These are phyloP conservation scores for Boletus sp. DNA, from an alignment of 768 basidiomycete genomes.

Conservation along the genomic window DNA sequence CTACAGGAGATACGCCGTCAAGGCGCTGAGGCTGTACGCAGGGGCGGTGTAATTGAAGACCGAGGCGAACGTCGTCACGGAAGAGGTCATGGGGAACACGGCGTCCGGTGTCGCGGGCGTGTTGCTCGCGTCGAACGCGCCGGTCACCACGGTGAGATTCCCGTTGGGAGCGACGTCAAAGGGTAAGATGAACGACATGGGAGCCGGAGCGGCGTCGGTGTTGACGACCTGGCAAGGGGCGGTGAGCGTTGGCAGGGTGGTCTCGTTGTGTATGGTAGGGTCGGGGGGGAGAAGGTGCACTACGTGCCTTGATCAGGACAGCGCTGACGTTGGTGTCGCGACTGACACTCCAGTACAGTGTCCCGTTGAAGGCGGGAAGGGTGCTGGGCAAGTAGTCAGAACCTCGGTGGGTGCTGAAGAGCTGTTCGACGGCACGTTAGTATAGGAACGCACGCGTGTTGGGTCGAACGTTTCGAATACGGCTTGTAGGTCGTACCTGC, in stretches of 20 bases:
- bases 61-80: conserved; percentile 42
- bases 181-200: conserved; percentile 49
- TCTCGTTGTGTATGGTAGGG: too few species aligned
- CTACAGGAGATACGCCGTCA: background rate
- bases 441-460: background rate
- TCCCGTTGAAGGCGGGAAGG: conserved; percentile 44
- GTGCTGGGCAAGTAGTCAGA: conserved; percentile 61
- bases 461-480: too few species aligned
- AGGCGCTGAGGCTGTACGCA: conserved; percentile 37
- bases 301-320: conserved; percentile 54
- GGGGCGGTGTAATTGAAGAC: conserved; percentile 54
- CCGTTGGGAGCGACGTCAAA: conserved; percentile 47
- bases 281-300: background rate
- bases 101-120: conserved; percentile 38
- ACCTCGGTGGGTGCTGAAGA: conserved; percentile 60
- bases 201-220: conserved; percentile 36
- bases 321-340: conserved; percentile 19
- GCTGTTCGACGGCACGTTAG: conserved; percentile 30
- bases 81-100: conserved; percentile 21
- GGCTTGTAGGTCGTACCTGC: conserved; percentile 36
- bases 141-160: conserved; percentile 46
- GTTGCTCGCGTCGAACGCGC: conserved; percentile 49
- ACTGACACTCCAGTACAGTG: conserved; percentile 60
- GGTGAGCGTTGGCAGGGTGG: background rate
- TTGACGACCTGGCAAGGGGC: conserved; percentile 47